Percentiles rank a stretch among this genome's conserved stretches.
These are phyloP conservation scores for Oryza coarctata DNA, from an alignment of 176 grass and related monocot genomes.

Conservation along the genomic window DNA sequence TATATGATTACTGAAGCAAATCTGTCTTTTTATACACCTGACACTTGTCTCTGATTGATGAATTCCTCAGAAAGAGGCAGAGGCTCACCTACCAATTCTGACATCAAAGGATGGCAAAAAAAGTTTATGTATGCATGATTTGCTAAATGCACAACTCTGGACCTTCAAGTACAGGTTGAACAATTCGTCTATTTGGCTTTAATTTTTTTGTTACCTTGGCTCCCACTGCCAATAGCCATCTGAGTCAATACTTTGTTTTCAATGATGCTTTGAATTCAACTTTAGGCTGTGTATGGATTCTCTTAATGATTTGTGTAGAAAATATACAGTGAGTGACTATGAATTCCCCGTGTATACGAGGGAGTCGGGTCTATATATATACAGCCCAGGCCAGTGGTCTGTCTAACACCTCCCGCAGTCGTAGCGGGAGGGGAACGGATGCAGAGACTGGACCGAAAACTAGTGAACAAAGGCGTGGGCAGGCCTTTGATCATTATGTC, in stretches of 20 bases:
- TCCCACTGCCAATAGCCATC: neutral
- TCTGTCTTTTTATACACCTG: constrained; percentile 4
- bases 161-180: constrained; percentile 87
- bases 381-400: no score
- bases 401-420: no score
- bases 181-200: neutral
- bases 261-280: neutral
- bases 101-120: constrained; percentile 66
- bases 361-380: no score
- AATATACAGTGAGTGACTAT: no score
- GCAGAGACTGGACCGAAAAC: no score
- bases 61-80: constrained; percentile 75
- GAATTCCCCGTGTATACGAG: no score
- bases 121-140: constrained; percentile 76
- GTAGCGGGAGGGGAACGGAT: no score
- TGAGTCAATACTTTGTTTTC: neutral
- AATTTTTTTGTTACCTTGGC: neutral
- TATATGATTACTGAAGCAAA: neutral
- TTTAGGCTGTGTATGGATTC: neutral
- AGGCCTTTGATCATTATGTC: no score
- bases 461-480: no score
- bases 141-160: constrained; percentile 67
- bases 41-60: constrained; percentile 13
- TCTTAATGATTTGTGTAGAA: neutral
- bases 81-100: constrained; percentile 69